Evolutionary conservation across 163 green algal species (phyloP), one percentile per base, ranked within the genome.

Genomic region (Chloroidium sp.): DNA sequence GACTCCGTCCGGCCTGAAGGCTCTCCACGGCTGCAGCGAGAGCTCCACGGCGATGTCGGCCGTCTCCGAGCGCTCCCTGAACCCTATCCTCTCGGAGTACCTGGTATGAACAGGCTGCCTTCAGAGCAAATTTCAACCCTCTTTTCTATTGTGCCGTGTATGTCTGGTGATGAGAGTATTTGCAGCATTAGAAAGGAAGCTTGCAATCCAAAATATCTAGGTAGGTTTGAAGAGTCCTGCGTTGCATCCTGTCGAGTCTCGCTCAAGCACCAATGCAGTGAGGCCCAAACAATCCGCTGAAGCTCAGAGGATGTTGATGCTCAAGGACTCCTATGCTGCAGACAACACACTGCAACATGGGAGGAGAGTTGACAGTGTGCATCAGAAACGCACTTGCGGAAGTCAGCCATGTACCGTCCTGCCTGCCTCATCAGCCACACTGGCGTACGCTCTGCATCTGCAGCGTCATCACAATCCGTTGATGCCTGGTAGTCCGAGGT

Each of bases 361-460:
- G 4, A 62, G 74, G 14, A 59, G 36, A 77, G 74, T 10, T 60
- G 74, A 8, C 4, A 60, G 8, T 12, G 74, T 36, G 74, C 57
- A 12, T 14, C 4, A 60, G 60, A 77, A n/a, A 4, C 90, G 81
- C 72, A 96, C 90, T 95, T 89, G 1, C 96, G 82, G 87, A 99
- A 99, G 6, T 93, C 96, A 1, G 92, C 91, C 96, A 99, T 99
- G 91, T 99, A 99, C 2, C 96, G 90, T 2, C 96, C 96, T 12
- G 96, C 96, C 82, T 99, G 96, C 2, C 96, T 88, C 96, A 99
- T 99, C n/a, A 99, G 91, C 96, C 96, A 99, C 61, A 99, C 96
- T 0, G 96, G 96, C 1, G 95, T 96, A 14, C 96, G 86, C 88
- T 99, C 96, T 10, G 87, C 94, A 62, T 97, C 92, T 97, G 89